Base-by-base conservation (phyloP, 345 rosid species). In the Trapa bicornis region DNA sequence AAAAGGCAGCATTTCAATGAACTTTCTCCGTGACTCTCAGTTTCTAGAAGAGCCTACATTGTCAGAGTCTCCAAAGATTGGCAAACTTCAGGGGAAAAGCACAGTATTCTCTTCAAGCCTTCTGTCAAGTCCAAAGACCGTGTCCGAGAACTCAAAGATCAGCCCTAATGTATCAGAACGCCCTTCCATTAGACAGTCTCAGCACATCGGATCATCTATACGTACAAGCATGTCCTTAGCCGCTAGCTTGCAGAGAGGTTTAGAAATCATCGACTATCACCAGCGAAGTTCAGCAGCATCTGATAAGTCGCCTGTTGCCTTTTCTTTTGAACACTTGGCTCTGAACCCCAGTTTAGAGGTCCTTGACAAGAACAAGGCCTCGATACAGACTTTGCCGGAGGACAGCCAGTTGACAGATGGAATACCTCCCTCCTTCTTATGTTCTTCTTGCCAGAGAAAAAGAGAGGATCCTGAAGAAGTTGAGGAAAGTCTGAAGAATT, bases 1-100 rank as follows among this genome's bases (percentile, higher is more conserved):
- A 47, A 76, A 83, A 75, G 72, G 65, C 73, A 84, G 86, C 77
- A 73, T 89, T 65, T 85, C 94, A 66, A 76, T 91, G 67, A 79
- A 75, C 77, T 66, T 85, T 65, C 75, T 80, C 70, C 80, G 56
- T 64, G 85, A 72, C 65, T 85, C 98, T 64, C 65, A 80, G 37
- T 72, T 79, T 68, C 86, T 89, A 62, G 86, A 85, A 75, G 98
- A 88, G 69, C 96, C 97, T 64, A 80, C 82, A 43, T 69, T 86
- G 70, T 88, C 96, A 1, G 97, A 94, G 77, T 94, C 97, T 70
- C 97, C 99, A 29, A 94, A 84, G 83, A 80, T 94, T 70, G 83
- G 82, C 82, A 82, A 80, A 68, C 75, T 78, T 63, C 74, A 61
- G 67, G 82, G 91, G 83, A 94, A 80, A 76, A 93, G 96, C 74